Evolutionary conservation across 495 filamentous ascomycete genomes (phyloP).

Genomic region (Penicillium bialowiezense): DNA sequence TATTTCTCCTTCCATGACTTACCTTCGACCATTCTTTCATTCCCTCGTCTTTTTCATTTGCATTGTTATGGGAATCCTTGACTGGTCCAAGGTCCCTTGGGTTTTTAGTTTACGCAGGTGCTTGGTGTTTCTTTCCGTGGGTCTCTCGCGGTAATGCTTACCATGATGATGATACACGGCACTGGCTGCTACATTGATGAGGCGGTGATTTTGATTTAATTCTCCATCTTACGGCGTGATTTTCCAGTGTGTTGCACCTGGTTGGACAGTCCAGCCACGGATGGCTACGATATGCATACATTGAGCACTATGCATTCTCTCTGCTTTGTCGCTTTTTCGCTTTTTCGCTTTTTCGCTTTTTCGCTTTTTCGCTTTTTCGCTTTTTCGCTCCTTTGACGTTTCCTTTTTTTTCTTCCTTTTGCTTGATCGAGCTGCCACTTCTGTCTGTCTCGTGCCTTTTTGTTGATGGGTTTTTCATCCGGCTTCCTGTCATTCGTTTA

Average conservation of each 20-base stretch:
- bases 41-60: constrained; percentile 10
- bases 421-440: neutral
- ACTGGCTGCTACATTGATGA: constrained; percentile 18
- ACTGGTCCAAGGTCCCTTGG: constrained; percentile 24
- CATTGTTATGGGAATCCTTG: constrained; percentile 18
- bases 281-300: constrained; percentile 10
- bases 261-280: constrained; percentile 12
- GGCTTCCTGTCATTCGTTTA: neutral
- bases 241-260: constrained; percentile 12
- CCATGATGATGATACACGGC: constrained; percentile 19
- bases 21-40: neutral
- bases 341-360: neutral
- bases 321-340: neutral
- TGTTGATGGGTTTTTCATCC: constrained; percentile 34
- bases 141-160: constrained; percentile 6
- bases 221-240: constrained; percentile 29
- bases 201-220: constrained; percentile 7
- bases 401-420: neutral
- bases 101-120: constrained; percentile 12
- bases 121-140: constrained; percentile 14
- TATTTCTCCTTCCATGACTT: constrained; percentile 3
- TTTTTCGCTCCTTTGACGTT: no score
- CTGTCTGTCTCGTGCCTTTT: constrained; percentile 10
- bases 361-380: neutral
- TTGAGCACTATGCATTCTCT: neutral